These are phyloP conservation scores for Clonostachys rosea DNA, from an alignment of 2,329 filamentous ascomycete genomes.

Conservation along the genomic window DNA sequence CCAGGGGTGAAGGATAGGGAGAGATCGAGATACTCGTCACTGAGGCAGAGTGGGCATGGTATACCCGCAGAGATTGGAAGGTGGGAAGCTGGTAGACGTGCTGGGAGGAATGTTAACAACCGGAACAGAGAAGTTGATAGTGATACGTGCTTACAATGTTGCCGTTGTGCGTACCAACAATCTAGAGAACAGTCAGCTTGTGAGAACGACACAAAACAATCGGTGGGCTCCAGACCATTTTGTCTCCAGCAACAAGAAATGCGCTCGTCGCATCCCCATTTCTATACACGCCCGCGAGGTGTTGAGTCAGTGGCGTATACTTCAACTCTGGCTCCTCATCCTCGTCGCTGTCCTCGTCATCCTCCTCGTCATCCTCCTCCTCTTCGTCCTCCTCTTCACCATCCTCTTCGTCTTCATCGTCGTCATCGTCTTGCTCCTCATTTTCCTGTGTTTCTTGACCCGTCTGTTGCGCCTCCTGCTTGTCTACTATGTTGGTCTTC, in stretches of 20 bases:
- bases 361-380: slow-evolving; percentile 53
- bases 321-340: slow-evolving; percentile 95
- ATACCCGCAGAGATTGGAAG: slow-evolving; percentile 77
- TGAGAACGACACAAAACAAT: not conserved
- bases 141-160: slow-evolving; percentile 69
- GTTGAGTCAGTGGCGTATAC: slow-evolving; percentile 81
- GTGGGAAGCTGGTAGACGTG: slow-evolving; percentile 82
- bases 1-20: slow-evolving; percentile 62
- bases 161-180: slow-evolving; percentile 92
- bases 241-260: slow-evolving; percentile 88
- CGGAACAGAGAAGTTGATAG: not conserved
- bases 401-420: slow-evolving; percentile 27
- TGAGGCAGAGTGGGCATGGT: slow-evolving; percentile 89
- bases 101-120: slow-evolving; percentile 38
- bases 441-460: slow-evolving; percentile 6
- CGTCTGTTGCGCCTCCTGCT: not conserved
- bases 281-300: slow-evolving; percentile 76
- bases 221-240: slow-evolving; percentile 65
- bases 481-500: not conserved
- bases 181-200: slow-evolving; percentile 45
- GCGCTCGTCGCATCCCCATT: slow-evolving; percentile 93
- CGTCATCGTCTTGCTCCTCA: slow-evolving; percentile 13
- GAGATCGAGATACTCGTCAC: slow-evolving; percentile 89
- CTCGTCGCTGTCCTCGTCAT: slow-evolving; percentile 75
- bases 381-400: slow-evolving; percentile 39